Base-by-base conservation (phyloP, 371 early-diverging fungal genomes). In the Mortierella polycephala region DNA sequence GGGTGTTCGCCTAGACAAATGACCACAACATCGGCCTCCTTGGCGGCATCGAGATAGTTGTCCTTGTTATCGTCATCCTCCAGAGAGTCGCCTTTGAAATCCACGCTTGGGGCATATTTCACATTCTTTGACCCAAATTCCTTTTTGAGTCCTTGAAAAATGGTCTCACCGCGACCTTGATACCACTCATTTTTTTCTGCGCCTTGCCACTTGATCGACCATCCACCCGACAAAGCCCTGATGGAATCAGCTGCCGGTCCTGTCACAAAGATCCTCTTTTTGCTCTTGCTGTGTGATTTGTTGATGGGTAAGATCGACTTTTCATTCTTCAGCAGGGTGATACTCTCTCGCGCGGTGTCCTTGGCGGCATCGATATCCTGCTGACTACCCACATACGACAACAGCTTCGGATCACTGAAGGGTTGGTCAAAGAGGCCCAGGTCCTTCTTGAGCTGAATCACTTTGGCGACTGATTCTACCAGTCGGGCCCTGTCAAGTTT, bases 131-230 rank as follows among this genome's bases (percentile, higher is more conserved):
- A 0, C 1, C 59, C 63, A 55, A 67, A 70, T 20, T 81, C 71
- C 0, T 69, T 60, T 7, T 72, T 52, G 6, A 87, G 68, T n/a
- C 89, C 87, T 16, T 84, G 58, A 2, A 81, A 30, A 44, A 89
- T 83, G 8, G 85, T 83, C 30, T 81, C 82, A 30, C 88, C 88
- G 5, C 82, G 74, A 18, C 62, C 68, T 53, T 89, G 85, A 55
- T 84, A 89, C 76, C 85, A 85, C 0, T 71, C 81, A 46, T 89
- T 86, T 14, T 58, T 66, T 14, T 72, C 69, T 1, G 83, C 67
- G 0, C 89, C 90, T 75, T 87, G 87, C 89, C 89, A 88, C 21
- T 86, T 82, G 64, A 90, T 84, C 5, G 85, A 85, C 89, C 89
- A 90, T 0, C 88, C 87, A 9, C 90, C 90, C 21, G 83, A 82